Base-by-base conservation (phyloP, 768 basidiomycete genomes). In the Phallus indusiatus region DNA sequence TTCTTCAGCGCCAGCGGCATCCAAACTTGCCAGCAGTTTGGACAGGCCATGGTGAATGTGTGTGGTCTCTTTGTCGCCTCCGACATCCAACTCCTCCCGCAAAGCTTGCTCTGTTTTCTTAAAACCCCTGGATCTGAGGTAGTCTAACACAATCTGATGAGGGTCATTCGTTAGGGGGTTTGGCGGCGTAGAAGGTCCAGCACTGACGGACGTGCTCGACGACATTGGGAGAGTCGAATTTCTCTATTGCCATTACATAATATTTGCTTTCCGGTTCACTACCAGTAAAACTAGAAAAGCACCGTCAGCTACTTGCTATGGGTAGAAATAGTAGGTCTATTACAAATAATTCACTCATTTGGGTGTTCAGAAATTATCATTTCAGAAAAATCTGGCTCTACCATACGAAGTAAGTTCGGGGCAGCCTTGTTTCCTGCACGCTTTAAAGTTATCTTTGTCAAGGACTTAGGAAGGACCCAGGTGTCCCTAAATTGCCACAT, bases 381-480 rank as follows among this genome's bases (percentile, higher is more conserved):
- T 22, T 22, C 50, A 22, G 22, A 51, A 51, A 51, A 34, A 14
- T 9, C 50, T 16, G 20, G 2, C 18, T 14, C 14, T 22, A 22
- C 50, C 4, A 8, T 34, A 12, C 12, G 50, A 22, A 51, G 50
- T 51, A 34, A 51, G 50, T 20, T 8, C 20, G 3, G 2, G 18
- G 14, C 18, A 12, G 20, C 2, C 33, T 28, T 35, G 20, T 16
- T 6, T 22, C 17, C 16, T 36, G 35, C 20, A 12, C 11, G 16
- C 20, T 36, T 22, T 12, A 47, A 42, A n/a, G 12, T n/a, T 42
- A 14, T 42, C 9, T 42, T 42, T n/a, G 2, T 61, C 2, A 52
- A 92, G 90, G 88, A 67, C 74, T 92, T 46, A 92, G 88, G 72
- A 94, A 90, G 68, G 93, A 95, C 69, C 88, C 89, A 36, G 94